These are phyloP conservation scores for Colletotrichum godetiae DNA, from an alignment of 2,329 filamentous ascomycete species.

Conservation along the genomic window DNA sequence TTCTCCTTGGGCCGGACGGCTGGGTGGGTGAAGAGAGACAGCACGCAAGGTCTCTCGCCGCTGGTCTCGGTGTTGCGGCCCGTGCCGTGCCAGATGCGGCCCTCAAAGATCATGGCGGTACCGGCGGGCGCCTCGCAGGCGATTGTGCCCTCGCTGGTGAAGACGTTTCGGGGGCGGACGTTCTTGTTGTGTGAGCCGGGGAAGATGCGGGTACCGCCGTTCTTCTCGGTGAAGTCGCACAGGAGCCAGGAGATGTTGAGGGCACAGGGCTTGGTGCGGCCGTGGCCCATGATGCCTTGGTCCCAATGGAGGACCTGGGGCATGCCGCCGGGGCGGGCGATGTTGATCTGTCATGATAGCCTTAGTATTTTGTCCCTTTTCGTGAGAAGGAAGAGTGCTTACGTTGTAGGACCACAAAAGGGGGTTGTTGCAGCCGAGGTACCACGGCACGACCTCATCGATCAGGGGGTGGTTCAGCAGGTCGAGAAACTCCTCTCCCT, in stretches of 20 bases:
- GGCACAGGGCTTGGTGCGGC: conserved; percentile 4
- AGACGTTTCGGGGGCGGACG: not conserved
- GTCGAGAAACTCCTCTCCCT: conserved; percentile 17
- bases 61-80: not conserved
- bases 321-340: conserved; percentile 9
- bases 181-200: conserved; percentile 1
- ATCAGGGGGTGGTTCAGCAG: conserved; percentile 24
- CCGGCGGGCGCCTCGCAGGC: not conserved
- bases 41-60: not conserved
- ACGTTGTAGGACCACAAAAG: not conserved
- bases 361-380: not conserved
- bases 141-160: not conserved
- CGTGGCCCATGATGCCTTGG: conserved; percentile 21
- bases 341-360: not conserved
- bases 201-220: conserved; percentile 5
- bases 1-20: conserved; percentile 5
- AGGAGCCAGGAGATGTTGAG: conserved; percentile 25
- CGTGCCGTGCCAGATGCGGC: not conserved
- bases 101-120: not conserved
- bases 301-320: conserved; percentile 22
- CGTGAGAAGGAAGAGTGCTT: not conserved
- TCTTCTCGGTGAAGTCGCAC: conserved; percentile 3
- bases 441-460: conserved; percentile 20
- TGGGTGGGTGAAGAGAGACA: not conserved
- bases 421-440: not conserved